phyloP scores from a whole-genome alignment of 805 yeast species.

The Saccharomyces kudriavzevii region DNA sequence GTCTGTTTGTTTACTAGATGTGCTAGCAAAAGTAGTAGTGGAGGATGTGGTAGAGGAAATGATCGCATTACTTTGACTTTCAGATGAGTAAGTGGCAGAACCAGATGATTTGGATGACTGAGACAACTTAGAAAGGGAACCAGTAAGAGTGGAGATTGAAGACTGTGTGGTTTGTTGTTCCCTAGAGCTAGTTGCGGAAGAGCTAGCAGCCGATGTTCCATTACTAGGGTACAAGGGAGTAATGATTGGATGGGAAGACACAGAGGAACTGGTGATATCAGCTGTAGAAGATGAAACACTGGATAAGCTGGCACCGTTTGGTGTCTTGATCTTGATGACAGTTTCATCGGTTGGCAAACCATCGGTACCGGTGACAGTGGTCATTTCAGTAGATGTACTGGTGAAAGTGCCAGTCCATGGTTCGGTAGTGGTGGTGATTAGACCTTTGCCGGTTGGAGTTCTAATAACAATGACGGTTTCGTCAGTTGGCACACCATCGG shows the following conservation, averaged over 20 bases:
- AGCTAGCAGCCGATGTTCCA: not conserved
- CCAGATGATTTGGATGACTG: not conserved
- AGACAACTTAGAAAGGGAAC: not conserved
- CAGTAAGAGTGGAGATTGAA: not conserved
- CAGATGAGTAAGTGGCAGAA: not conserved
- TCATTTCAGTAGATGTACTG: no score
- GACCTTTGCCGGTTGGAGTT: not conserved
- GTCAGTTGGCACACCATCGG: no score
- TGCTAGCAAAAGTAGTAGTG: no score
- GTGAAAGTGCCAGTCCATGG: not conserved
- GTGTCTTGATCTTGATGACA: not conserved
- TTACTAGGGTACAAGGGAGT: not conserved
- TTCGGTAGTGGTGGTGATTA: not conserved
- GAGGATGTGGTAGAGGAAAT: constrained; percentile 6
- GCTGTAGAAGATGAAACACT: not conserved
- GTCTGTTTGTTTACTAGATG: no score
- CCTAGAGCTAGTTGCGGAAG: not conserved
- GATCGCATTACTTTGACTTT: not conserved
- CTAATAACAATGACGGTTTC: no score
- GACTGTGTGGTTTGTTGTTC: not conserved
- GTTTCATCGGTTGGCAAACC: not conserved
- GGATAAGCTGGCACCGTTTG: not conserved
- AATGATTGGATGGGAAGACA: not conserved
- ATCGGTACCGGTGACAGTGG: constrained; percentile 3
- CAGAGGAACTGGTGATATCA: not conserved